Evolutionary conservation across 1,284 basidiomycete species (phyloP).

Genomic region (Trametes hirsuta): DNA sequence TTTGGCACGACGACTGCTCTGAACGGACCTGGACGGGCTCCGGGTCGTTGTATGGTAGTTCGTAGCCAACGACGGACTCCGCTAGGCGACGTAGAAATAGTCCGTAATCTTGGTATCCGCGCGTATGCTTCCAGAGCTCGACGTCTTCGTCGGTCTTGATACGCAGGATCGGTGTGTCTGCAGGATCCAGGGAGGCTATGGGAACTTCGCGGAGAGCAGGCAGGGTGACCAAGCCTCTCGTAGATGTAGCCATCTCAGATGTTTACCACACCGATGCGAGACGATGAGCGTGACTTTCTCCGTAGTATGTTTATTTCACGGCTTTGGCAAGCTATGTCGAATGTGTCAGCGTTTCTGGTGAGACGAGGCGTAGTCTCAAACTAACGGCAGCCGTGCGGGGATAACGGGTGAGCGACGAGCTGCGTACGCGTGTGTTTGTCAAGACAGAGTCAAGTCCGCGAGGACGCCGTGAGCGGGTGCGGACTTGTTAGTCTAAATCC

Average conservation of each 20-base stretch:
- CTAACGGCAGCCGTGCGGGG: neutral
- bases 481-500: neutral
- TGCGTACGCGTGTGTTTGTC: neutral
- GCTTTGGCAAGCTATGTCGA: too few relatives aligned
- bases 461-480: neutral
- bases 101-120: constrained; percentile 72
- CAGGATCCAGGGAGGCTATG: constrained; percentile 37
- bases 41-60: constrained; percentile 44
- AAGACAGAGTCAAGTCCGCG: neutral
- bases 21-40: constrained; percentile 43
- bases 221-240: constrained; percentile 20
- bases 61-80: constrained; percentile 70
- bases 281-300: too few relatives aligned
- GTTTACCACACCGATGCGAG: neutral
- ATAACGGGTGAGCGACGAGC: too few relatives aligned
- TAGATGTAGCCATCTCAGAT: neutral
- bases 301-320: too few relatives aligned
- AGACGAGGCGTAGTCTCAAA: neutral
- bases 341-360: too few relatives aligned
- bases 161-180: constrained; percentile 36
- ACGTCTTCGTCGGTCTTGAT: constrained; percentile 76
- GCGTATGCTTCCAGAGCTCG: constrained; percentile 65
- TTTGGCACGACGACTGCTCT: constrained; percentile 4
- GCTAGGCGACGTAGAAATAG: constrained; percentile 75
- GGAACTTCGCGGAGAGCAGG: constrained; percentile 48